phyloP scores from a whole-genome alignment of 75 land plant genomes.

The Adiantum capillusveneris region DNA sequence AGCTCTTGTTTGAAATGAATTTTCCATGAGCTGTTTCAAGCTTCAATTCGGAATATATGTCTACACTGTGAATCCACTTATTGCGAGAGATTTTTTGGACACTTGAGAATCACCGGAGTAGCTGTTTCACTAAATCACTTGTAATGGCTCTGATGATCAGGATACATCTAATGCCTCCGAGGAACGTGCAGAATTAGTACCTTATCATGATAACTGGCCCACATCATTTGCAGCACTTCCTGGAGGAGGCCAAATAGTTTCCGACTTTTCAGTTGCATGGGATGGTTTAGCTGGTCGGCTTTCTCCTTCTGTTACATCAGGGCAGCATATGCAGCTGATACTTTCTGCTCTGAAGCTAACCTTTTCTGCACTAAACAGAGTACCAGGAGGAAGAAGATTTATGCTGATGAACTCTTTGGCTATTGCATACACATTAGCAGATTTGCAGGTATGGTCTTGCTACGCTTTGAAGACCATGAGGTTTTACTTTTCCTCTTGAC shows the following conservation, averaged over 20 bases:
- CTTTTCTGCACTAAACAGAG: constrained; percentile 47
- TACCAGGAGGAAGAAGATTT: constrained; percentile 66
- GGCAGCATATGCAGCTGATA: constrained; percentile 44
- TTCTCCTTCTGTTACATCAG: constrained; percentile 23
- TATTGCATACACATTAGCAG: constrained; percentile 74
- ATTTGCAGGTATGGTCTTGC: constrained; percentile 76
- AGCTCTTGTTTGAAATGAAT: too few species aligned
- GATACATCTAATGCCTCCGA: background rate
- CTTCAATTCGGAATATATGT: too few species aligned
- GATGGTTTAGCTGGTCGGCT: constrained; percentile 72
- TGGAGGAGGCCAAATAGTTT: constrained; percentile 69
- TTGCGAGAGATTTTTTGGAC: too few species aligned
- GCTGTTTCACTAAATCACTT: too few species aligned
- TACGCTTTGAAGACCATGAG: too few species aligned
- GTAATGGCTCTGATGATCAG: background rate
- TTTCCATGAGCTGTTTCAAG: too few species aligned
- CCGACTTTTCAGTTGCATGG: constrained; percentile 81
- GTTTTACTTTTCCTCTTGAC: too few species aligned
- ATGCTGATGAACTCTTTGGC: constrained; percentile 64
- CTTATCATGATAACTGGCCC: background rate
- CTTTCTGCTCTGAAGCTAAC: constrained; percentile 68
- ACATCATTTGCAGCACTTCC: constrained; percentile 9
- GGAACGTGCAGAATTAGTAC: constrained; percentile 2
- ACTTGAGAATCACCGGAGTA: too few species aligned
- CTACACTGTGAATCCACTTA: too few species aligned